Evolutionary conservation across 352 stramenopile genomes (phyloP).

Genomic region (Globisporangium abappressorium): DNA sequence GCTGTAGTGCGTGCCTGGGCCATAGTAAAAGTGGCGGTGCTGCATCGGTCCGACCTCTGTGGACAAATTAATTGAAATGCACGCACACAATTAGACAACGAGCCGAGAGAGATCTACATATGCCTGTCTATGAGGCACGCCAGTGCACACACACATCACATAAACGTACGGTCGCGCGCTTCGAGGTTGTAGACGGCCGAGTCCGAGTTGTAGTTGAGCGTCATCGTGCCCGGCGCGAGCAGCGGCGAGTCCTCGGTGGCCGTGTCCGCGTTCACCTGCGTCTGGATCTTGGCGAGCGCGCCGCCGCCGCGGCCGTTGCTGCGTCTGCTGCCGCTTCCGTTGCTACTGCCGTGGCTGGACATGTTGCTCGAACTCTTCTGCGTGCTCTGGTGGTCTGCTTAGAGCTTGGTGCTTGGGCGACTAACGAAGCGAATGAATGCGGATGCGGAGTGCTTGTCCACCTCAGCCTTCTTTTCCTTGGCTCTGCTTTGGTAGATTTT

Average conservation of each 20-base stretch:
- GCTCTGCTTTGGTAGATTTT: neutral
- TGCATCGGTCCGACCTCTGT: slow-evolving; percentile 20
- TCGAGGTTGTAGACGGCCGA: slow-evolving; percentile 71
- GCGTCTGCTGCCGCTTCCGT: neutral
- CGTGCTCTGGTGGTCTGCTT: neutral
- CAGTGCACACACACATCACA: neutral
- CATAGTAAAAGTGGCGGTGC: slow-evolving; percentile 60
- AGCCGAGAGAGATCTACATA: no score
- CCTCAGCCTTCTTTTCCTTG: neutral
- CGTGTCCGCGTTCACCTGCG: slow-evolving; percentile 18
- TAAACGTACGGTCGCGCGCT: slow-evolving; percentile 19
- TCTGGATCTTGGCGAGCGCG: slow-evolving; percentile 18
- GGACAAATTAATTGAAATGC: no score
- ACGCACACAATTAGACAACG: no score
- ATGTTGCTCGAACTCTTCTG: neutral
- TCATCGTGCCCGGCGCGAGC: slow-evolving; percentile 38
- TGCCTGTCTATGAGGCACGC: no score
- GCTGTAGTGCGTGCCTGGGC: slow-evolving; percentile 49
- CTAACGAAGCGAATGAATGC: neutral
- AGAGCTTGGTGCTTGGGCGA: neutral
- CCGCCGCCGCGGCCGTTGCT: slow-evolving; percentile 8
- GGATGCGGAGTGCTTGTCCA: neutral
- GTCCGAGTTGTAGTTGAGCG: slow-evolving; percentile 87
- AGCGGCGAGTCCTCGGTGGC: slow-evolving; percentile 43
- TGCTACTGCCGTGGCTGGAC: slow-evolving; percentile 7